These are phyloP conservation scores for Alternaria conjuncta DNA, from an alignment of 2,329 filamentous ascomycete genomes.

Conservation along the genomic window DNA sequence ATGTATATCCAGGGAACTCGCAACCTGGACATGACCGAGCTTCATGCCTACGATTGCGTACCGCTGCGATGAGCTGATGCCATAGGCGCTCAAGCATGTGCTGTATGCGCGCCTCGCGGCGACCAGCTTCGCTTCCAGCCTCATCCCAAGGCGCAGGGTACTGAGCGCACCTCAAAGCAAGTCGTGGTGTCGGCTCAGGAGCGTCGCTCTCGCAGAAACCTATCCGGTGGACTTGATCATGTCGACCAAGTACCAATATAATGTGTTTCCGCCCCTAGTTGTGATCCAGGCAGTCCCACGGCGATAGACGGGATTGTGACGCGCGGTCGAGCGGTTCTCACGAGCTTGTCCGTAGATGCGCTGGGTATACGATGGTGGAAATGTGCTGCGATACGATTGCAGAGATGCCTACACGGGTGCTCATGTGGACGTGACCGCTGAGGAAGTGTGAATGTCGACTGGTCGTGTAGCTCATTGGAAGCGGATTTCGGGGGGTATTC, in stretches of 20 bases:
- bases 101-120: background rate
- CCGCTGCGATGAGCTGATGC: background rate
- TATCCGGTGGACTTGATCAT: background rate
- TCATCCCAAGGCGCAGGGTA: background rate
- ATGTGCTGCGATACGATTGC: background rate
- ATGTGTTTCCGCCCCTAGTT: background rate
- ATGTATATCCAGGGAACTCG: background rate
- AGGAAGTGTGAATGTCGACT: background rate
- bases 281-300: background rate
- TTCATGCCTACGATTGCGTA: background rate
- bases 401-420: background rate
- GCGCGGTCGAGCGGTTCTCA: background rate
- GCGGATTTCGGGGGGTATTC: background rate
- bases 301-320: background rate
- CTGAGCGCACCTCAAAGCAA: background rate
- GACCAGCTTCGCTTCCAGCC: background rate
- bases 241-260: background rate
- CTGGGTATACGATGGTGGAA: background rate
- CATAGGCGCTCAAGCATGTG: background rate
- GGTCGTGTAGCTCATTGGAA: background rate
- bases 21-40: background rate
- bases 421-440: background rate
- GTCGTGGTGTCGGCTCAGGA: background rate
- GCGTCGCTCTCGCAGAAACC: background rate
- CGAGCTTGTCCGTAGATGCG: background rate